Evolutionary conservation across 805 yeast genomes (phyloP).

Genomic region (Metschnikowia colocasiae): DNA sequence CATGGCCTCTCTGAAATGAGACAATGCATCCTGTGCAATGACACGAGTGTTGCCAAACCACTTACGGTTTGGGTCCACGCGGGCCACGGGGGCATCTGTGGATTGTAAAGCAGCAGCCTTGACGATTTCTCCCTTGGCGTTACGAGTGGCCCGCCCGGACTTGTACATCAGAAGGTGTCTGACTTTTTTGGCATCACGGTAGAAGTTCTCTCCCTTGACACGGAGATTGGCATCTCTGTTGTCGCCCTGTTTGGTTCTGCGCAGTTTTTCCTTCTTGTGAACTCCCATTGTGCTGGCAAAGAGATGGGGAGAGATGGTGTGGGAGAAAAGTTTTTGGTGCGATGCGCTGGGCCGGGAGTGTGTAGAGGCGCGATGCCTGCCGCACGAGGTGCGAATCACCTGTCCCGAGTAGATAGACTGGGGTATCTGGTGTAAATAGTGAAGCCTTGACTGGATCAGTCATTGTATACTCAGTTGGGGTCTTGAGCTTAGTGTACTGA

Average conservation of each 20-base stretch:
- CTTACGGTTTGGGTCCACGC: constrained; percentile 93
- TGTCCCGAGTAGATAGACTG: no score
- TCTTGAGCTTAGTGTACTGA: no score
- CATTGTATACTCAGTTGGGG: no score
- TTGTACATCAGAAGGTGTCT: constrained; percentile 90
- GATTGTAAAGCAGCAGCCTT: constrained; percentile 87
- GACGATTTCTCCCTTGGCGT: constrained; percentile 82
- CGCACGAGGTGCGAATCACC: not conserved
- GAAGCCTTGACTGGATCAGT: no score
- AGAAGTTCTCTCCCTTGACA: constrained; percentile 95
- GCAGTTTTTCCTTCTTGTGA: constrained; percentile 83
- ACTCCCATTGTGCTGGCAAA: constrained; percentile 65
- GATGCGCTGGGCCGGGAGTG: constrained; percentile 3
- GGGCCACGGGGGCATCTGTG: constrained; percentile 81
- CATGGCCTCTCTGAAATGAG: constrained; percentile 91
- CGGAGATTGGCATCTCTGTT: constrained; percentile 85
- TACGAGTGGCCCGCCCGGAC: constrained; percentile 81
- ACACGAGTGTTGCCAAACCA: constrained; percentile 99
- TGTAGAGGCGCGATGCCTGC: not conserved
- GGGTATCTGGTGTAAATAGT: no score
- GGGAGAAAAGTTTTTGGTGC: constrained; percentile 4
- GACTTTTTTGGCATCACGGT: constrained; percentile 89
- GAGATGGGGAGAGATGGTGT: not conserved
- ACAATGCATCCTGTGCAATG: constrained; percentile 92
- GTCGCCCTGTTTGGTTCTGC: constrained; percentile 81